Percentiles rank a stretch among this genome's conserved stretches.
Conservation (phyloP, 306 rosid species). For the Dryas octopetala region DNA sequence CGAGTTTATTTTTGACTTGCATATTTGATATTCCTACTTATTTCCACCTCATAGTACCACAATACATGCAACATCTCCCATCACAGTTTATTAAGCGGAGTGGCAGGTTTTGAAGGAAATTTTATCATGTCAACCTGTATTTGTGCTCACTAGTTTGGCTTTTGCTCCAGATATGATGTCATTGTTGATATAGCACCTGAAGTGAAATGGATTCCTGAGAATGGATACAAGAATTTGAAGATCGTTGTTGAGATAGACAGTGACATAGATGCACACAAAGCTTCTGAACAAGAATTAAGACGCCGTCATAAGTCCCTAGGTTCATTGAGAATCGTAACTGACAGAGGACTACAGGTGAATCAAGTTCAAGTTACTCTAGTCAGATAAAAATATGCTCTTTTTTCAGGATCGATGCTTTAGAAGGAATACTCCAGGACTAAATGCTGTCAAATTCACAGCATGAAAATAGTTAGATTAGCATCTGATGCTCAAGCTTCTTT, state of each 20-base stretch:
- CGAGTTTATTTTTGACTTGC: slow-evolving; percentile 22
- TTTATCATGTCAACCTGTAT: slow-evolving; percentile 11
- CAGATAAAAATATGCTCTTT: neutral
- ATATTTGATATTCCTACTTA: slow-evolving; percentile 9
- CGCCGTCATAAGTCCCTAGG: slow-evolving; percentile 79
- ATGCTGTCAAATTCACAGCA: slow-evolving; percentile 16
- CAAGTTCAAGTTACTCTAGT: slow-evolving; percentile 14
- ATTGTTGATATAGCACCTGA: slow-evolving; percentile 83
- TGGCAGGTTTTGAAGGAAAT: neutral
- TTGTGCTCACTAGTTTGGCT: slow-evolving; percentile 27
- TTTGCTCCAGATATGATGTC: slow-evolving; percentile 74
- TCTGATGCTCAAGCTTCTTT: slow-evolving; percentile 14
- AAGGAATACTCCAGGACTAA: neutral
- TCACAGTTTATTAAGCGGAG: neutral
- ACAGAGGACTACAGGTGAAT: slow-evolving; percentile 88
- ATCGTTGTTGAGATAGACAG: slow-evolving; percentile 76
- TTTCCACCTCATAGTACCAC: neutral
- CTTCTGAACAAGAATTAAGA: slow-evolving; percentile 66
- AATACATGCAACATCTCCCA: neutral
- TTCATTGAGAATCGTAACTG: slow-evolving; percentile 64
- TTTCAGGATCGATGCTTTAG: slow-evolving; percentile 5
- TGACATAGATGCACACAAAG: slow-evolving; percentile 68
- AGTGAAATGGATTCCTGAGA: slow-evolving; percentile 77
- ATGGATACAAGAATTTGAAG: slow-evolving; percentile 83
- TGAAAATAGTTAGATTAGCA: slow-evolving; percentile 7